These are phyloP conservation scores for Middelhovenomyces tepae DNA, from an alignment of 805 yeast species.

Conservation along the genomic window DNA sequence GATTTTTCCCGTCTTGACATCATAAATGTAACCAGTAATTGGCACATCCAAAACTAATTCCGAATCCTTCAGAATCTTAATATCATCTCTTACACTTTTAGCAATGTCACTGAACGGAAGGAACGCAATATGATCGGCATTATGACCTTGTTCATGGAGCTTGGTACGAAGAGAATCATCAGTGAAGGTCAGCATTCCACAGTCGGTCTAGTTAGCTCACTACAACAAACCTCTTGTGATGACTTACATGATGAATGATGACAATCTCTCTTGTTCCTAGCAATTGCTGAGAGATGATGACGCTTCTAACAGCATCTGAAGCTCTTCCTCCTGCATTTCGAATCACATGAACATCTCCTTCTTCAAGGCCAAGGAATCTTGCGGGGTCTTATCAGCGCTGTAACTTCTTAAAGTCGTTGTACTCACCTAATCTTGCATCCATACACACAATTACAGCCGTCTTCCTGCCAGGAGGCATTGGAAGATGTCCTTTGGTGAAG, in stretches of 20 bases:
- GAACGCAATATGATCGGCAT: conserved; percentile 27
- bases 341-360: conserved; percentile 38
- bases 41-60: conserved; percentile 32
- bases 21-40: conserved; percentile 32
- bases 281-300: conserved; percentile 34
- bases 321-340: conserved; percentile 39
- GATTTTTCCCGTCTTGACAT: conserved; percentile 30
- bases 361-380: conserved; percentile 28
- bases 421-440: conserved; percentile 36
- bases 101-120: conserved; percentile 31
- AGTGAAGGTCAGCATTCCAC: conserved; percentile 36
- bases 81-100: conserved; percentile 32
- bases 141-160: conserved; percentile 27
- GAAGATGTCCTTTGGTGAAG: conserved; percentile 29
- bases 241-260: conserved; percentile 17
- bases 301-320: conserved; percentile 31
- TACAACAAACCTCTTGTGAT: no score
- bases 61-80: conserved; percentile 24
- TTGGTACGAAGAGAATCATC: conserved; percentile 27
- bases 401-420: no score
- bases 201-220: no score
- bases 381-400: no score
- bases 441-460: conserved; percentile 33
- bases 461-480: conserved; percentile 32
- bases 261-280: conserved; percentile 35